Evolutionary conservation across 257 asterid genomes (phyloP).

Genomic region (Nicotiana otophora): DNA sequence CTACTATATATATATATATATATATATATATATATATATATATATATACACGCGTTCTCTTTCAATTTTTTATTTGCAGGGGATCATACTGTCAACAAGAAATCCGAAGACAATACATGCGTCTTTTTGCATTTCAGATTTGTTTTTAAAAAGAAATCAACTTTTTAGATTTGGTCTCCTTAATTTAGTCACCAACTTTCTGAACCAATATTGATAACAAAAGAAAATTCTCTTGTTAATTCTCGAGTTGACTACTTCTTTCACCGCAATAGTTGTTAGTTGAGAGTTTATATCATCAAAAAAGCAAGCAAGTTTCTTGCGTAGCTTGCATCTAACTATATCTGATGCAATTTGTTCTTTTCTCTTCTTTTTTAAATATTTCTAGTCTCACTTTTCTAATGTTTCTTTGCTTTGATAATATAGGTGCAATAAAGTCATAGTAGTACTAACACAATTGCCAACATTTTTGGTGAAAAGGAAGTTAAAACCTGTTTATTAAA

Average conservation of each 20-base stretch:
- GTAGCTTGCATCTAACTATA: neutral
- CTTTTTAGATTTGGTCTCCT: neutral
- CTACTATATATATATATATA: neutral
- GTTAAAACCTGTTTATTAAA: neutral
- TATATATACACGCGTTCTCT: neutral
- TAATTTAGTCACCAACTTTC: slow-evolving; percentile 6
- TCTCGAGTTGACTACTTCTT: neutral
- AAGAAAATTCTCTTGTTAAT: neutral
- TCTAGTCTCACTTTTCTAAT: neutral
- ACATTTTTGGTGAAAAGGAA: neutral
- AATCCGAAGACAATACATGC: neutral
- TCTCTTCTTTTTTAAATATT: neutral
- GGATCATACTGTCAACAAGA: neutral
- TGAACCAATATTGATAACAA: neutral
- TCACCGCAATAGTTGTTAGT: slow-evolving; percentile 4
- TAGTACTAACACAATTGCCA: neutral
- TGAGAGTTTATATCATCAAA: neutral
- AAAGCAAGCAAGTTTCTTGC: neutral
- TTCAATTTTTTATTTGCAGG: neutral
- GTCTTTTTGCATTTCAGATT: no score
- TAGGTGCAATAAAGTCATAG: neutral
- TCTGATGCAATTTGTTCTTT: neutral
- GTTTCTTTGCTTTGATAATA: neutral
- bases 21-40: no score
- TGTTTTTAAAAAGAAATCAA: neutral